Base-by-base conservation (phyloP, 2,329 filamentous ascomycete genomes). In the Canariomyces notabilis region DNA sequence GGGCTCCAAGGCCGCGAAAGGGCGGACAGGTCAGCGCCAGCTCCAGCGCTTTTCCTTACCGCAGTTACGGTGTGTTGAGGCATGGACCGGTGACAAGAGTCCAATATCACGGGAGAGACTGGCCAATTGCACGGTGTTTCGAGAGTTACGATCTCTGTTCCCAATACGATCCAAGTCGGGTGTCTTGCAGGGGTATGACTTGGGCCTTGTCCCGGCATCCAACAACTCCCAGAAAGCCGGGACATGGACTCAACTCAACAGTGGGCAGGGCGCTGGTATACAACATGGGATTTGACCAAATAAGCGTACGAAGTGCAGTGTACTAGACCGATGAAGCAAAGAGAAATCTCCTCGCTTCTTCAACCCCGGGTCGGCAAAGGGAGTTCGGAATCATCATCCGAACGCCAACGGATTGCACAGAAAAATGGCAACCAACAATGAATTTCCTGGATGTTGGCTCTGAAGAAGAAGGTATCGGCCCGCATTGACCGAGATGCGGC, bases 401-500 rank as follows among this genome's bases (percentile, higher is more conserved):
- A 29, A 12, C 26, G 26, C 26, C 26, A 12, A 29, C n/a, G n/a
- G n/a, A n/a, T n/a, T n/a, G n/a, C n/a, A n/a, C n/a, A 29, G 26
- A 29, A 8, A 12, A 29, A 29, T 29, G 26, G 22, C 22, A 11
- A 11, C 22, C 4, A 29, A 29, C 8, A 29, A 29, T 9, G 9
- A 12, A 23, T 26, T 39, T 23, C 37, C 37, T 5, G 37, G 21
- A 26, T 39, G 37, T 39, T 39, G 37, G 37, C 22, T 23, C 36
- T 29, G 21, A 15, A n/a, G 11, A 9, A n/a, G 11, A 16, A 31
- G 6, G 14, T 18, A 39, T 8, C 22, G 37, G 37, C 5, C n/a
- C 20, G 20, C 22, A 26, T 29, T 7, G n/a, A 18, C 14, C 20
- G 26, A n/a, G 20, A 39, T 9, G 26, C 26, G 26, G 26, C 14